Evolutionary conservation across 805 yeast genomes (phyloP), one percentile per base, ranked within the genome.

Genomic region (Candida xiaguanensis): DNA sequence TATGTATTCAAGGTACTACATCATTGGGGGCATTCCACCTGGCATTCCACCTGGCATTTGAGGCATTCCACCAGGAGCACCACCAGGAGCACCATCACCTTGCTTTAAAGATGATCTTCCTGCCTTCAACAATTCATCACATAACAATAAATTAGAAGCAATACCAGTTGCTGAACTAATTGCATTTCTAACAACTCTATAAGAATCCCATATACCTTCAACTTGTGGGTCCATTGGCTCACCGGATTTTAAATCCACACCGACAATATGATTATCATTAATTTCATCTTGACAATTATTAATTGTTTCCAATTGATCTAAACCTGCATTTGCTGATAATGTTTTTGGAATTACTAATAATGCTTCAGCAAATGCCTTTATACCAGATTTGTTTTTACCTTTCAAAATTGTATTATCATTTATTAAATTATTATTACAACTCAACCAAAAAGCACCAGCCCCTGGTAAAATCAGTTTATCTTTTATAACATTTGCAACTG

Each of bases 181-280:
- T 8, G 96, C 95, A 60, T 93, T 93, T 68, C 99, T 80, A 44
- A 93, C 69, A 28, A 93, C 99, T 49, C 99, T 74, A 70, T 78
- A 93, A 18, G 95, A 85, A 65, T 93, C 99, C 95, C 96, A 93
- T 42, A 93, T 79, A 45, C 99, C 99, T 58, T 87, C 96, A 39
- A 85, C 75, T 6, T 87, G 75, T 35, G 99, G 97, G 57, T 91
- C 97, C 77, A 91, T 82, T 36, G 97, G 93, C 58, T 90, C 96
- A 28, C 99, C 99, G 8, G 91, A 75, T 44, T 77, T 78, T 49
- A 93, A 74, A 60, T 93, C 96, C 39, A 93, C 81, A 41, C 99
- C 99, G 31, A 90, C 95, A 23, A 79, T 77, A 53, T 85, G 80
- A 38, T 83, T 93, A 33, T 84, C 93, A 31, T 73, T 77, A 41